Percentiles rank a stretch among this genome's conserved stretches.
Conservation (phyloP, 1,284 basidiomycete genomes). For the Cutaneotrichosporon daszewskae region DNA sequence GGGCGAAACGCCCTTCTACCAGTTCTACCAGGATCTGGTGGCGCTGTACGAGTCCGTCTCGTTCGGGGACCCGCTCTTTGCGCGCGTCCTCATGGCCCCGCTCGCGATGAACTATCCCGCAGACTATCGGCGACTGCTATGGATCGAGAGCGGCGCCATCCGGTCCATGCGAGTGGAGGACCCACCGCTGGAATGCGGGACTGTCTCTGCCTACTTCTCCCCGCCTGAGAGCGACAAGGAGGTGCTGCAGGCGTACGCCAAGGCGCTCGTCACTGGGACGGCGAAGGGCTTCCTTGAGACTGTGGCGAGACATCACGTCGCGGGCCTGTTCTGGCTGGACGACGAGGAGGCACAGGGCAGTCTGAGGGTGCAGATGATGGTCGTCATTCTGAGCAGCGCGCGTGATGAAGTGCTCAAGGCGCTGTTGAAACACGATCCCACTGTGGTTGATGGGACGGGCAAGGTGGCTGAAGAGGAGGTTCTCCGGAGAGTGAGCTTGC, state of each 20-base stretch:
- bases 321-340: slow-evolving; percentile 62
- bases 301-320: slow-evolving; percentile 74
- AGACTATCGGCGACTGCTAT: slow-evolving; percentile 81
- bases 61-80: slow-evolving; percentile 74
- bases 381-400: slow-evolving; percentile 9
- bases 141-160: slow-evolving; percentile 65
- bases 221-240: slow-evolving; percentile 65
- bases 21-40: slow-evolving; percentile 88
- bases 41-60: slow-evolving; percentile 85
- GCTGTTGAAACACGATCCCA: slow-evolving; percentile 4
- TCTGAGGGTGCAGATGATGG: slow-evolving; percentile 9
- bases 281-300: slow-evolving; percentile 57
- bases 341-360: slow-evolving; percentile 22
- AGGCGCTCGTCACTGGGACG: slow-evolving; percentile 40
- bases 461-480: not conserved
- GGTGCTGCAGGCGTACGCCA: slow-evolving; percentile 55
- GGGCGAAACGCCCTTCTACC: slow-evolving; percentile 71
- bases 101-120: slow-evolving; percentile 61
- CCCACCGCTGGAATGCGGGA: slow-evolving; percentile 26
- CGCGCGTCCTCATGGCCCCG: slow-evolving; percentile 68
- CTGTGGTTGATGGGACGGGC: not conserved
- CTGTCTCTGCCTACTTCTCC: slow-evolving; percentile 61
- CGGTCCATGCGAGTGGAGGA: slow-evolving; percentile 51
- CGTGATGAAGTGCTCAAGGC: slow-evolving; percentile 2
- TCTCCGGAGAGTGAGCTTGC: not conserved